Conservation (phyloP, 441 rosid species). For the Erodium moschatum region DNA sequence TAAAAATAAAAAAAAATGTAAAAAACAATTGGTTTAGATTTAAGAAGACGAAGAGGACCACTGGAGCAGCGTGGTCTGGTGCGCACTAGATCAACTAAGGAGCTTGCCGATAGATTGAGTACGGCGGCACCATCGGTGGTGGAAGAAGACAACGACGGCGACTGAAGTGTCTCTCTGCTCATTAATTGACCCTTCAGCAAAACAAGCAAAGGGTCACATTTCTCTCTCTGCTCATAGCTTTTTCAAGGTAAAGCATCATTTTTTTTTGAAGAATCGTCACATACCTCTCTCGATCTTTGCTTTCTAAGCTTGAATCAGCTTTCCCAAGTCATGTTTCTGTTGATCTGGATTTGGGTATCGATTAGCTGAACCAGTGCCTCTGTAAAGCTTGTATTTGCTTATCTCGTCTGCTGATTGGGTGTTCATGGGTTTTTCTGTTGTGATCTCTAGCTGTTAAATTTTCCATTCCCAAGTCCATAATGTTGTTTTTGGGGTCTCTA, state of each 20-base stretch:
- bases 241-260: neutral
- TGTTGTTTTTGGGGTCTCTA: neutral
- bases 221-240: neutral
- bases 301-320: neutral
- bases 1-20: too few species aligned
- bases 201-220: neutral
- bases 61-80: neutral
- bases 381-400: neutral
- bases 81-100: neutral
- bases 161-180: neutral
- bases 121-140: conserved; percentile 6
- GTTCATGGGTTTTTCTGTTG: neutral
- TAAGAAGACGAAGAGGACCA: neutral
- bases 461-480: neutral
- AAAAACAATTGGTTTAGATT: neutral
- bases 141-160: neutral
- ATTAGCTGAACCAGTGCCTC: neutral
- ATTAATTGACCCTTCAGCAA: neutral
- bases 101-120: neutral
- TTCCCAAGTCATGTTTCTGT: neutral
- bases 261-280: neutral
- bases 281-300: neutral
- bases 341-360: neutral
- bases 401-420: neutral
- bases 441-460: neutral